A percentile compares a stretch with the other conserved stretches of the same genome.
These are phyloP conservation scores for Triticum dicoccoides DNA, from an alignment of 176 grass and related monocot species.

Conservation along the genomic window DNA sequence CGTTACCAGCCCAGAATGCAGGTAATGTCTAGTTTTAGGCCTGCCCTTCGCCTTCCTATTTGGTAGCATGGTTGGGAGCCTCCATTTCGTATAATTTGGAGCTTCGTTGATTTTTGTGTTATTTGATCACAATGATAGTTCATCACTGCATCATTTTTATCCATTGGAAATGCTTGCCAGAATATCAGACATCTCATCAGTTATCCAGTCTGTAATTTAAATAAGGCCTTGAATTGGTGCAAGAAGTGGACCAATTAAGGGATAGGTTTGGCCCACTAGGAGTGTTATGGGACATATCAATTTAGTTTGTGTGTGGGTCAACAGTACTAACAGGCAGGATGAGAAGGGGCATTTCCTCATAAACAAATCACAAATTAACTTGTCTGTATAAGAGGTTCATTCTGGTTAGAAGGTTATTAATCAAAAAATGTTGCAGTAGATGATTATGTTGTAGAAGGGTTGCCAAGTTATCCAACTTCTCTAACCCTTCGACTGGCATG, in stretches of 20 bases:
- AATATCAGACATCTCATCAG: background rate
- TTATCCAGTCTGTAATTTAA: background rate
- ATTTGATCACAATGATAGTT: background rate
- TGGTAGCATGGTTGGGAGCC: background rate
- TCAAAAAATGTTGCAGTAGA: background rate
- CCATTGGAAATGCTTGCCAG: background rate
- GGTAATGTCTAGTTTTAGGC: conserved; percentile 37
- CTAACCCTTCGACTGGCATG: background rate
- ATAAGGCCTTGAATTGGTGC: conserved; percentile 1
- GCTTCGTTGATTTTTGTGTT: background rate
- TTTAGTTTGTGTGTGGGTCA: background rate
- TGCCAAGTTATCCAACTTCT: background rate
- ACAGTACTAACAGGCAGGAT: background rate
- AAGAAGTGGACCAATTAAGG: background rate
- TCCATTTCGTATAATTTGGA: background rate
- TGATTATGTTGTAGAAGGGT: background rate
- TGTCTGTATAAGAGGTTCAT: background rate
- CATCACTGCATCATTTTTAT: conserved; percentile 1
- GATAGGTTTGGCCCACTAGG: background rate
- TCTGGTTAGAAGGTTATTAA: background rate
- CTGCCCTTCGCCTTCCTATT: background rate
- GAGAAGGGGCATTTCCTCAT: background rate
- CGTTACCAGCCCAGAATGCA: conserved; percentile 42
- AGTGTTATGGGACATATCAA: background rate
- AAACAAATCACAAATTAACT: conserved; percentile 3